Base-by-base conservation (phyloP, 768 basidiomycete species). In the Mycena filopes region DNA sequence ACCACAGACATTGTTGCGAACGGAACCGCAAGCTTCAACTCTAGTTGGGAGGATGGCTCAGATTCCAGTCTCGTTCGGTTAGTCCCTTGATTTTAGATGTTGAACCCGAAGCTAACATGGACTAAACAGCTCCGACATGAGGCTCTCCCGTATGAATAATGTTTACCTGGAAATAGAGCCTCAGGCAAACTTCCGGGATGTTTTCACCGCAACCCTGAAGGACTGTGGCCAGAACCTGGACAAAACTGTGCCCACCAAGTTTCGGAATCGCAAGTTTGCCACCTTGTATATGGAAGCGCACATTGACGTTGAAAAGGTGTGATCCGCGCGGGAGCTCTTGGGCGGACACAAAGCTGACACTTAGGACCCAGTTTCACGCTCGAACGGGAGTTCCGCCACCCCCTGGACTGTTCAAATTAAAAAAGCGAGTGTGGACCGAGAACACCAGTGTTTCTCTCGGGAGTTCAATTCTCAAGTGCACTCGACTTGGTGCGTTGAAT, bases 41-140 rank as follows among this genome's bases (percentile, higher is more conserved):
- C 43, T 8, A 56, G 43, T 46, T 56, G 55, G 55, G 55, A 56
- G 28, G 23, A 56, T n/a, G 55, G 36, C 31, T 56, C 23, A 20
- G 55, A 56, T 33, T 42, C 55, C 13, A 25, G 55, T 8, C 42
- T 56, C 15, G 43, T 21, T 15, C 42, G 43, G 55, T 46, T 23
- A 8, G 43, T 46, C 29, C 10, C n/a, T 21, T 13, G 13, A 45
- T 18, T 4, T 7, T 6, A 4, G n/a, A 5, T 21, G 4, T 45
- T 10, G 25, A 45, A 21, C n/a, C 25, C 5, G 5, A 42, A 42
- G 25, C 43, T 45, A 38, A 53, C 21, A 6, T 15, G 25, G 4
- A 45, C n/a, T n/a, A n/a, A n/a, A 9, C 15, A 53, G 51, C 20
- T 33, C 28, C 36, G 56, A 58, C 23, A 29, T 47, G 20, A 29